phyloP scores from a whole-genome alignment of 176 grass and related monocot species.

The Paspalum notatum region DNA sequence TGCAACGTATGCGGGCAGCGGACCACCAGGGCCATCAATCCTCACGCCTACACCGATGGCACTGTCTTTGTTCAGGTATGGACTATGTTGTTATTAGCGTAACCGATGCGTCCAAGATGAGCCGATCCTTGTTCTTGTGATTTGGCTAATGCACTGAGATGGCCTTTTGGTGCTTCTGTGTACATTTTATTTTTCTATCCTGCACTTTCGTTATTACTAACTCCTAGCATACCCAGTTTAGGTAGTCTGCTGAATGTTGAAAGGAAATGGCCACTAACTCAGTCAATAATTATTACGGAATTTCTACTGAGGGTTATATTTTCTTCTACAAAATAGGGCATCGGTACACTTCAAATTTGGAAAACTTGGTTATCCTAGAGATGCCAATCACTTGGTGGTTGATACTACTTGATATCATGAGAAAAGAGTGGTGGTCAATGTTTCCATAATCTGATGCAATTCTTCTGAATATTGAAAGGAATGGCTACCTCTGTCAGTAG shows the following conservation, averaged over 20 bases:
- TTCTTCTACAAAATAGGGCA: neutral
- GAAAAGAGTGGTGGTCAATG: neutral
- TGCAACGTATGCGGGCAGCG: constrained; percentile 95
- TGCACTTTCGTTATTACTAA: neutral
- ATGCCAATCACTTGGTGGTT: neutral
- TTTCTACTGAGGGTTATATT: neutral
- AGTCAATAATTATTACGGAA: neutral
- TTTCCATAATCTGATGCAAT: neutral
- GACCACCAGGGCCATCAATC: constrained; percentile 92
- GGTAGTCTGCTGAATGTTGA: neutral
- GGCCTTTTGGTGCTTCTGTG: neutral
- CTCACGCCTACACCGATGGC: constrained; percentile 93
- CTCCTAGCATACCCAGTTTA: neutral
- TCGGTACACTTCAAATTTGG: neutral
- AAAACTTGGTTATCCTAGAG: neutral
- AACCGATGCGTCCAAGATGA: neutral
- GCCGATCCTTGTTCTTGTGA: neutral
- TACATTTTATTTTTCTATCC: neutral
- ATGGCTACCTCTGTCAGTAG: neutral
- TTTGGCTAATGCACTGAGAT: neutral
- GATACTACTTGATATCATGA: neutral
- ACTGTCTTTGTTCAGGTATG: constrained; percentile 94
- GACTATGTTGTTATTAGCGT: neutral
- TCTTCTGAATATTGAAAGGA: neutral
- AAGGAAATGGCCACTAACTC: neutral